phyloP scores from a whole-genome alignment of 805 yeast species.

The Kazachstania bromeliacearum region DNA sequence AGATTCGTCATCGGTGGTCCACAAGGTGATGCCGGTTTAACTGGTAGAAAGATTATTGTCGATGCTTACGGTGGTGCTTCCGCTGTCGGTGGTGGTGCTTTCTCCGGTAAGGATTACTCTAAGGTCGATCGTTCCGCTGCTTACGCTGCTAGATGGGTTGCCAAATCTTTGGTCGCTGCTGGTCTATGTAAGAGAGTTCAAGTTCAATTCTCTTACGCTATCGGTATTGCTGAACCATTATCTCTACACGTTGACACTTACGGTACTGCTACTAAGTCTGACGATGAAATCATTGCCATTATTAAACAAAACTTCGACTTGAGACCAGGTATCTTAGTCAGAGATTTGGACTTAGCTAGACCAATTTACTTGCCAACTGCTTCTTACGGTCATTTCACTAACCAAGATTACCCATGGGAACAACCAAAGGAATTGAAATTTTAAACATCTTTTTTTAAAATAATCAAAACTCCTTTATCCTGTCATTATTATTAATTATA shows the following conservation, averaged over 20 bases:
- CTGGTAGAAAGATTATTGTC: constrained; percentile 98
- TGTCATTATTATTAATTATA: not conserved
- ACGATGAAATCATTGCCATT: constrained; percentile 84
- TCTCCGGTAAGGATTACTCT: constrained; percentile 99
- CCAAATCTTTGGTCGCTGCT: constrained; percentile 92
- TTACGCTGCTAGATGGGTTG: constrained; percentile 99
- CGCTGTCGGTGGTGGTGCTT: constrained; percentile 99
- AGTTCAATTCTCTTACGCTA: constrained; percentile 98
- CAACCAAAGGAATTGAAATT: constrained; percentile 73
- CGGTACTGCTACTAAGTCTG: constrained; percentile 89
- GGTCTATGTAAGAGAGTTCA: constrained; percentile 94
- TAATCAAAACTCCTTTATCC: not conserved
- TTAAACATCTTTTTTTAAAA: constrained; percentile 31
- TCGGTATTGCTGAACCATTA: constrained; percentile 99
- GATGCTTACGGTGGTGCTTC: constrained; percentile 99
- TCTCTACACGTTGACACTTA: constrained; percentile 95
- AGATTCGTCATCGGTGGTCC: constrained; percentile 99
- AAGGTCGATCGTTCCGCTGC: constrained; percentile 99
- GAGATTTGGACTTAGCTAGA: constrained; percentile 93
- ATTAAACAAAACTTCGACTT: constrained; percentile 92
- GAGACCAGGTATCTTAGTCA: constrained; percentile 98
- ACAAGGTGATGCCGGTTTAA: constrained; percentile 99
- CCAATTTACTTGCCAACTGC: constrained; percentile 99
- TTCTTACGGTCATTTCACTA: constrained; percentile 98
- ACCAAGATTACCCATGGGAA: constrained; percentile 99